phyloP scores from a whole-genome alignment of 2,329 filamentous ascomycete genomes.

The Laburnicola sp. region DNA sequence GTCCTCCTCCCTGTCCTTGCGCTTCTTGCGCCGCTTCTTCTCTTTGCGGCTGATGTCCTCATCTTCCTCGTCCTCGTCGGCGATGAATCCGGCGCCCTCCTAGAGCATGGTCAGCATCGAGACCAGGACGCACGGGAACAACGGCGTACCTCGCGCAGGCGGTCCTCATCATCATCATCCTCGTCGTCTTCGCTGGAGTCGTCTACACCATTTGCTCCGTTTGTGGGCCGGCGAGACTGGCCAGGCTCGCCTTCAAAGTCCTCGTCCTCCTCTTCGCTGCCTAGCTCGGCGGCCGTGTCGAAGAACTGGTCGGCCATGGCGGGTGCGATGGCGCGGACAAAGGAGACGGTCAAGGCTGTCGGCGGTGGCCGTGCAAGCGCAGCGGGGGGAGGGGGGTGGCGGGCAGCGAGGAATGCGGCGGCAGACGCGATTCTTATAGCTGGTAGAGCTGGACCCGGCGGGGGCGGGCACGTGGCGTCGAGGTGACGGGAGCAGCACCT shows the following conservation, averaged over 20 bases:
- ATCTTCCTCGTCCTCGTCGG: constrained; percentile 82
- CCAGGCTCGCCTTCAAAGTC: constrained; percentile 40
- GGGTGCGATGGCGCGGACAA: constrained; percentile 21
- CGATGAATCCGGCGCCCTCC: constrained; percentile 94
- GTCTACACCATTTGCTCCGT: constrained; percentile 37
- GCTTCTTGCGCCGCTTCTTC: constrained; percentile 73
- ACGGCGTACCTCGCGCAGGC: constrained; percentile 34
- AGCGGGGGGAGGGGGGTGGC: background rate
- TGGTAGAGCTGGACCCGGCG: too few relatives aligned
- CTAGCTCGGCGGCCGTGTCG: constrained; percentile 81
- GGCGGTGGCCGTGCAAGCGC: constrained; percentile 12
- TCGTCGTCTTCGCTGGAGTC: constrained; percentile 48
- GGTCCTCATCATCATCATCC: constrained; percentile 47
- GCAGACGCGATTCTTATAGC: constrained; percentile 7
- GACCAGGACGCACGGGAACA: background rate
- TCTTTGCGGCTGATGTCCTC: constrained; percentile 53
- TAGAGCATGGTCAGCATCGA: constrained; percentile 45
- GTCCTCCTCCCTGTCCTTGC: constrained; percentile 76
- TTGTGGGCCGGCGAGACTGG: constrained; percentile 28
- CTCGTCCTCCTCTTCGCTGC: constrained; percentile 56
- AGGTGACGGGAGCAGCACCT: constrained; percentile 1
- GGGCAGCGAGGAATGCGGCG: constrained; percentile 7
- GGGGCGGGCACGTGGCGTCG: too few relatives aligned
- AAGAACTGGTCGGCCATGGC: constrained; percentile 67
- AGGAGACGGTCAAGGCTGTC: constrained; percentile 29